Base-by-base conservation (phyloP, 2,329 filamentous ascomycete genomes). In the Botrytis porri region DNA sequence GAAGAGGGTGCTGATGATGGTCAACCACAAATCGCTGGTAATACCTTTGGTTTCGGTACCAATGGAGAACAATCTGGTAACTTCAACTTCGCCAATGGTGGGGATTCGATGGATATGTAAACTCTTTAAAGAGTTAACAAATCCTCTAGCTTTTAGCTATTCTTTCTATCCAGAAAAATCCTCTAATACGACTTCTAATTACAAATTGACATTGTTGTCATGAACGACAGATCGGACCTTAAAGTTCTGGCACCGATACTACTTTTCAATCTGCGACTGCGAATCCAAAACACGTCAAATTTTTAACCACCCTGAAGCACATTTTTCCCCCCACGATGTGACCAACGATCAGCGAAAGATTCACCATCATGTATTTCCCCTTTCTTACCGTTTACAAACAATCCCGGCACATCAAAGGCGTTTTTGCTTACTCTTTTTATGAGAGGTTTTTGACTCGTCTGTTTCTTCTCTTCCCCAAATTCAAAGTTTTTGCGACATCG, bases 81-180 rank as follows among this genome's bases (percentile, higher is more conserved):
- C 81, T 99, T 98, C 89, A 97, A 93, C 89, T 99, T 99, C 82
- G 93, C 93, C n/a, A 86, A 90, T 80, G 89, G 89, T 75, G 88
- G 86, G 77, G 91, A 92, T 80, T 89, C 88, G 59, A 93, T 93
- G 90, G 91, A 93, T 80, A 93, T 91, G 89, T 91, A 88, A 88
- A 83, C 59, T 66, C 59, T 74, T 57, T 67, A 45, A 71, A 60
- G 73, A 67, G 41, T 76, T 70, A 41, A 70, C 69, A 76, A 62
- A 51, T 74, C 64, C 72, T 73, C 75, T 76, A 45, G 69, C 73
- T 75, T 73, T 70, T 65, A 72, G 65, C 71, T 63, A 66, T 75
- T 75, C 71, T 70, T 73, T 72, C 48, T 64, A n/a, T 45, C 35
- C 70, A 65, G 64, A 70, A 57, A 70, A 69, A 59, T 72, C 73